A percentile compares a stretch with the other conserved stretches of the same genome.
Evolutionary conservation across 148 eudicot genomes (phyloP).

Genomic region (Cornus kousa): DNA sequence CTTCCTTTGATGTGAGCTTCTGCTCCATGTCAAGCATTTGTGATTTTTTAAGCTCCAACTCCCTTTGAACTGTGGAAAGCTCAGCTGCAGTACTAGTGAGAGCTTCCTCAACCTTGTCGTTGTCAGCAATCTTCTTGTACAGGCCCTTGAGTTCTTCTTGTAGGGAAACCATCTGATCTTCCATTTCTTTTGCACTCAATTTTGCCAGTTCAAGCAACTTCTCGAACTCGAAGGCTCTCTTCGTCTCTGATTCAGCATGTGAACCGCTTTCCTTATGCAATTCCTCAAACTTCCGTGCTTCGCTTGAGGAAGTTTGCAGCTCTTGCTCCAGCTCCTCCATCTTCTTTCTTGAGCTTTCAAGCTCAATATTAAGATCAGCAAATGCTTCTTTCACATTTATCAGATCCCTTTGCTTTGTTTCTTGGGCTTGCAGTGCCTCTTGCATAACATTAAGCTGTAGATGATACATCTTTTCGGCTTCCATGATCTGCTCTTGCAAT

Average conservation of each 20-base stretch:
- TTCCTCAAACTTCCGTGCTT: conserved; percentile 56
- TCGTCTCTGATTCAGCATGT: conserved; percentile 53
- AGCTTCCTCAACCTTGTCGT: conserved; percentile 54
- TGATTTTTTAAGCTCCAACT: conserved; percentile 42
- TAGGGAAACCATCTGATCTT: conserved; percentile 47
- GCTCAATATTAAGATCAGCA: conserved; percentile 60
- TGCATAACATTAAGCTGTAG: conserved; percentile 55
- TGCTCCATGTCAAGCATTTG: conserved; percentile 30
- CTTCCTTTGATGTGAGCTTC: conserved; percentile 41
- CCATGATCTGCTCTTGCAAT: conserved; percentile 49
- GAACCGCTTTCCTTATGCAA: conserved; percentile 56
- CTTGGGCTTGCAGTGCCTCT: conserved; percentile 69
- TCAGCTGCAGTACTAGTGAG: conserved; percentile 37
- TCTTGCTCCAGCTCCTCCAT: conserved; percentile 62
- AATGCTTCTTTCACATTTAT: conserved; percentile 62
- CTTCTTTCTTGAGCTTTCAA: conserved; percentile 75
- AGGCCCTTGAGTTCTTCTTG: conserved; percentile 52
- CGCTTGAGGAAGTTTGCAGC: conserved; percentile 42
- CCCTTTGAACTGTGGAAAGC: conserved; percentile 38
- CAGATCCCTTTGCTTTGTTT: conserved; percentile 62
- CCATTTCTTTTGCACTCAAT: conserved; percentile 49
- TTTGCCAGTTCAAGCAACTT: conserved; percentile 49
- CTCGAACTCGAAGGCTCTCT: conserved; percentile 53
- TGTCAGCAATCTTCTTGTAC: conserved; percentile 52
- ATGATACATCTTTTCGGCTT: conserved; percentile 52